Percentiles rank a stretch among this genome's conserved stretches.
Evolutionary conservation across 352 stramenopile genomes (phyloP).

Genomic region (Phytophthora pluvialis): DNA sequence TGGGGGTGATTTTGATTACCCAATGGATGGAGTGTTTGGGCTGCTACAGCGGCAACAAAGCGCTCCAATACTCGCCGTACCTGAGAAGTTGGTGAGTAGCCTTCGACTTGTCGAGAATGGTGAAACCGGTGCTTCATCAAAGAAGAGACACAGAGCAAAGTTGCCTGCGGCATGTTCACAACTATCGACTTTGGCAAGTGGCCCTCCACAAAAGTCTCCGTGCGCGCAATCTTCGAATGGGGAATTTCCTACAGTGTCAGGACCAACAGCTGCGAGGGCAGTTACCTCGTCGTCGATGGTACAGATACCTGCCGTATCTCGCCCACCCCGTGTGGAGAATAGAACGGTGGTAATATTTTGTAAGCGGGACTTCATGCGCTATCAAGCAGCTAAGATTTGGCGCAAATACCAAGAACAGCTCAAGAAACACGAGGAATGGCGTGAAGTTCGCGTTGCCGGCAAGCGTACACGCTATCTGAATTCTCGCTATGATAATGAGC

Average conservation of each 20-base stretch:
- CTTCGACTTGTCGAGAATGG: background rate
- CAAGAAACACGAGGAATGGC: conserved; percentile 51
- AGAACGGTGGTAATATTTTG: conserved; percentile 84
- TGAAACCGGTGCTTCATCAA: conserved; percentile 8
- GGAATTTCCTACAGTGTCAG: background rate
- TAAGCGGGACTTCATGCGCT: conserved; percentile 83
- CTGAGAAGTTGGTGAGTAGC: background rate
- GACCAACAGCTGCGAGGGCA: background rate
- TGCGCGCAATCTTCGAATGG: background rate
- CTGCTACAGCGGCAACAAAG: conserved; percentile 2
- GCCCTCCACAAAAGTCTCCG: background rate
- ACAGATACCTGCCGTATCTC: conserved; percentile 3
- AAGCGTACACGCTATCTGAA: conserved; percentile 66
- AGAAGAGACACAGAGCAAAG: conserved; percentile 26
- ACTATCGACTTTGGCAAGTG: background rate
- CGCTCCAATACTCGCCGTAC: background rate
- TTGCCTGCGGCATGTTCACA: conserved; percentile 7
- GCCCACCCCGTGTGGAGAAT: conserved; percentile 27
- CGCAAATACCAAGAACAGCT: conserved; percentile 79
- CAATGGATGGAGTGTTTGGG: background rate
- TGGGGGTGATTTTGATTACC: background rate
- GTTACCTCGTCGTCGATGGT: background rate
- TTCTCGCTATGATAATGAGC: conserved; percentile 41
- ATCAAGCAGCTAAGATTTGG: conserved; percentile 72
- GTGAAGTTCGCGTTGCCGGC: conserved; percentile 48